Evolutionary conservation across 1,139 yeast genomes (phyloP), one percentile per base, ranked within the genome.

Genomic region (Meyerozyma guilliermondii): DNA sequence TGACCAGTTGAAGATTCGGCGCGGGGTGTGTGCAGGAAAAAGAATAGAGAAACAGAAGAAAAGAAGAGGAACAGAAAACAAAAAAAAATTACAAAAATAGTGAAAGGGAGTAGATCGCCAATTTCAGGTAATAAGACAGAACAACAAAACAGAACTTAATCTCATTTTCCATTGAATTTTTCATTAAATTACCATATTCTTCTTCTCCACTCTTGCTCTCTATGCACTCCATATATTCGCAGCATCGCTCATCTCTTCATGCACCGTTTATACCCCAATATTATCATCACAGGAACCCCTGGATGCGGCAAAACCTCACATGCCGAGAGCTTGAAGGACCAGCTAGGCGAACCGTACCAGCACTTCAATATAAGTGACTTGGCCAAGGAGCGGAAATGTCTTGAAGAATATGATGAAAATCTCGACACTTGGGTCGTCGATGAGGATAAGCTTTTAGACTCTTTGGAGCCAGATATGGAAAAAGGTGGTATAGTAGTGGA

Each of bases 241-340:
- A 14, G 10, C 14, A 8, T 8, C 16, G 18, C 33, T 29, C 33
- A 33, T 33, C 36, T 20, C 23, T 11, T 20, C 16, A 33, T 33
- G 36, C 24, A 33, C 24, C 71, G 87, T 60, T 59, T 55, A 35
- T 59, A 68, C 33, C 96, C 96, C 10, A 94, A 94, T 60, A 82
- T 92, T 38, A 79, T 94, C 34, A 77, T 92, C 41, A 92, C 98
- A 6, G 98, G 98, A 3, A 94, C 98, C 1, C 98, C 98, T 11
- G 98, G 98, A 0, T 88, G 97, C 54, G 99, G 99, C 11, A 92
- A 92, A 58, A 79, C 97, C 1, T 82, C 92, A 16, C 97, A 91
- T 54, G 80, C 92, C 3, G 82, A 79, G 53, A 68, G 74, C 43
- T 67, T 91, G 44, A 78, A 73, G 7, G 68, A 77, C 38, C 75